phyloP scores from a whole-genome alignment of 2,329 filamentous ascomycete species.

The Lojkania enalia region DNA sequence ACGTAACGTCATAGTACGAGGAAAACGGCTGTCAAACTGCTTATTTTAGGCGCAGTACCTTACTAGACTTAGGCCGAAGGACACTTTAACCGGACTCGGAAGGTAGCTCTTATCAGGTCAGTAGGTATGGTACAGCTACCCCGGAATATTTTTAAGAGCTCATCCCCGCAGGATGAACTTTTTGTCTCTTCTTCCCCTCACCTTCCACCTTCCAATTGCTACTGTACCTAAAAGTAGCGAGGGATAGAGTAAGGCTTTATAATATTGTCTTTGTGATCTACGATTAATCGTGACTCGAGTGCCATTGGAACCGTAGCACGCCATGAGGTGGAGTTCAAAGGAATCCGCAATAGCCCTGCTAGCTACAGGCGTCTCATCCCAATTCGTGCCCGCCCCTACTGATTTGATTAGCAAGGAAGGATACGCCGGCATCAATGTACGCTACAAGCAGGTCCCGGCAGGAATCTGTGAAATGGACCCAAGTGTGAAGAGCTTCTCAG shows the following conservation, averaged over 20 bases:
- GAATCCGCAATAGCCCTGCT: constrained; percentile 20
- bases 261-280: too few species aligned
- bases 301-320: not conserved
- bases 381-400: constrained; percentile 52
- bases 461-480: constrained; percentile 62
- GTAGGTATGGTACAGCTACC: constrained; percentile 3
- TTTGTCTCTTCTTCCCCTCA: constrained; percentile 1
- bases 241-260: too few species aligned
- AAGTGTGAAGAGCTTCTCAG: constrained; percentile 59
- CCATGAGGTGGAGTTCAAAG: not conserved
- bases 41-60: not conserved
- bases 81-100: constrained; percentile 8
- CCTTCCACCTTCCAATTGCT: not conserved
- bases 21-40: too few species aligned
- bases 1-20: constrained; percentile 3
- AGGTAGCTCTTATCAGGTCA: constrained; percentile 10
- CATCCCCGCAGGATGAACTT: constrained; percentile 4
- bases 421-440: constrained; percentile 55
- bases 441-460: constrained; percentile 60
- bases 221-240: too few species aligned
- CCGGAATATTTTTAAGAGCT: constrained; percentile 11
- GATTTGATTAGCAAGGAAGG: constrained; percentile 50
- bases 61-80: not conserved
- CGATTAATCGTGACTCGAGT: too few species aligned
- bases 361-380: constrained; percentile 29